Evolutionary conservation across 345 rosid species (phyloP).

Genomic region (Hypericum androsaemum): DNA sequence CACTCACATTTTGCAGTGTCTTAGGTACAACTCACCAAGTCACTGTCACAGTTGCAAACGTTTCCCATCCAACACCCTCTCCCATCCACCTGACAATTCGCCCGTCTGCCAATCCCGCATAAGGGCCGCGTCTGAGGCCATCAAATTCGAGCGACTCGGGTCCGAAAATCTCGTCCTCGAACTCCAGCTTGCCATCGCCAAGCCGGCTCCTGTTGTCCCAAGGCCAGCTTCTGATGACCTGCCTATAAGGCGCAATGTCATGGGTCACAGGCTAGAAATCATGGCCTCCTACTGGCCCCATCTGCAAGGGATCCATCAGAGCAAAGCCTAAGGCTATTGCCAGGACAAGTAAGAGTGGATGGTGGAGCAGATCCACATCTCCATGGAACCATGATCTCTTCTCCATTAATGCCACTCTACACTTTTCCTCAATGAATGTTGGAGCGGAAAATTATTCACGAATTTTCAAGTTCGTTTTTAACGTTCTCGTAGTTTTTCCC

Average conservation of each 20-base stretch:
- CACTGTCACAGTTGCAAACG: constrained; percentile 62
- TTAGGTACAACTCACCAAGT: constrained; percentile 44
- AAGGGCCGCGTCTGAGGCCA: constrained; percentile 69
- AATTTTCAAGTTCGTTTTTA: background rate
- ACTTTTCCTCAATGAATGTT: background rate
- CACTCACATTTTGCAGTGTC: background rate
- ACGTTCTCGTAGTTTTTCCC: too few species aligned
- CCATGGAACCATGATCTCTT: background rate
- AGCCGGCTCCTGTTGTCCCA: constrained; percentile 58
- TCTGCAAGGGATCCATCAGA: constrained; percentile 55
- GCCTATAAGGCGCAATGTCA: constrained; percentile 76
- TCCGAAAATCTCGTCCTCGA: constrained; percentile 62
- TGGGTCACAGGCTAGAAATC: constrained; percentile 80
- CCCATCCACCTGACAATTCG: constrained; percentile 98
- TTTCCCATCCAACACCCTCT: constrained; percentile 68
- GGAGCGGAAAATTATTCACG: background rate
- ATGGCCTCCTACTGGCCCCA: constrained; percentile 67
- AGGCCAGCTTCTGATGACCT: constrained; percentile 80
- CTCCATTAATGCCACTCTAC: background rate
- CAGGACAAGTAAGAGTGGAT: constrained; percentile 31
- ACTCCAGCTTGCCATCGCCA: constrained; percentile 64
- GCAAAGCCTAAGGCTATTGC: constrained; percentile 48
- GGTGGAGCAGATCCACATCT: constrained; percentile 11
- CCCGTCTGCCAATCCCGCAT: constrained; percentile 84
- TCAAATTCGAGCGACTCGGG: constrained; percentile 96